Evolutionary conservation across 495 filamentous ascomycete genomes (phyloP).

Genomic region (Podospora anserina): DNA sequence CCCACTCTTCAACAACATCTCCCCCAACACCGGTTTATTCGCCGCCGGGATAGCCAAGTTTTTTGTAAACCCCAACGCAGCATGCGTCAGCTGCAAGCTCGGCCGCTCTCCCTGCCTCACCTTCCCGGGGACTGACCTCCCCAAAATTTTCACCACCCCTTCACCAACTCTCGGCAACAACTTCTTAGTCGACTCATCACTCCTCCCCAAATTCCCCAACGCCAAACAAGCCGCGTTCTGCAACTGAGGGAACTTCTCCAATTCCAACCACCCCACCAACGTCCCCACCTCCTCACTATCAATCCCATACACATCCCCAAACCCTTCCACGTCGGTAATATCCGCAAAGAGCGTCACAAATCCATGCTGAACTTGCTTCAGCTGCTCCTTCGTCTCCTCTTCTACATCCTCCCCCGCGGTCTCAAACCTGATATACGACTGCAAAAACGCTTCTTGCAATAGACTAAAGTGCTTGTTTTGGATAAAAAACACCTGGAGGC

Average conservation of each 20-base stretch:
- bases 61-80: constrained; percentile 70
- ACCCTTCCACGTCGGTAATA: constrained; percentile 45
- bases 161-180: constrained; percentile 59
- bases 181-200: constrained; percentile 57
- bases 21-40: constrained; percentile 60
- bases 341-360: constrained; percentile 61
- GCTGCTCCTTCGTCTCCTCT: constrained; percentile 44
- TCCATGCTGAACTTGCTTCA: constrained; percentile 53
- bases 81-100: constrained; percentile 57
- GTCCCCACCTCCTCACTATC: constrained; percentile 44
- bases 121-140: constrained; percentile 25
- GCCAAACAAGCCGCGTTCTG: constrained; percentile 72
- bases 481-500: constrained; percentile 46
- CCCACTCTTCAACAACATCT: constrained; percentile 38
- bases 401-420: constrained; percentile 34
- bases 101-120: too few relatives aligned
- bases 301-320: constrained; percentile 26
- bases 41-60: constrained; percentile 67
- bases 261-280: constrained; percentile 49
- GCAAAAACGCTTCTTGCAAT: constrained; percentile 35
- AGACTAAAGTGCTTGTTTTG: constrained; percentile 28
- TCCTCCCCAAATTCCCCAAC: constrained; percentile 74
- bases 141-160: constrained; percentile 53
- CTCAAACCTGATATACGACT: constrained; percentile 30
- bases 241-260: constrained; percentile 41